These are phyloP conservation scores for Dryas octopetala DNA, from an alignment of 306 rosid genomes.

Conservation along the genomic window DNA sequence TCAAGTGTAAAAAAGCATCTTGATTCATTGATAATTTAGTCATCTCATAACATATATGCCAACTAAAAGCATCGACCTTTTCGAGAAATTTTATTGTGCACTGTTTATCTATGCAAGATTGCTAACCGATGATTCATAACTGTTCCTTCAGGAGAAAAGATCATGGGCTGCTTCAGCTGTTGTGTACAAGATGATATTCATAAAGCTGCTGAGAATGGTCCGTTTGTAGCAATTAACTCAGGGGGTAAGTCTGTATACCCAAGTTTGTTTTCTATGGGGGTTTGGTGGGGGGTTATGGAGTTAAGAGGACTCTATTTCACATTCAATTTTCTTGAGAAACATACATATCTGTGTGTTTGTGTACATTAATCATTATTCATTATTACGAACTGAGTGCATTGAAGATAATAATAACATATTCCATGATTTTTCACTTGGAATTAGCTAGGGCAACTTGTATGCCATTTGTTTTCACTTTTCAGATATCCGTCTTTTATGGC, in stretches of 20 bases:
- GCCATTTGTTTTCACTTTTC: neutral
- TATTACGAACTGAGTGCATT: neutral
- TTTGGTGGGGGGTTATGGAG: neutral
- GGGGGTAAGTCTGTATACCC: conserved; percentile 35
- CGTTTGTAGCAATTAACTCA: conserved; percentile 32
- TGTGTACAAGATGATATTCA: conserved; percentile 52
- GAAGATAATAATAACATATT: neutral
- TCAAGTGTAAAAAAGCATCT: neutral
- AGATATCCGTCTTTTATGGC: neutral
- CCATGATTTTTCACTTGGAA: neutral
- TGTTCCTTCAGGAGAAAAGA: conserved; percentile 34
- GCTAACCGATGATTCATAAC: neutral
- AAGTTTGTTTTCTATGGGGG: neutral
- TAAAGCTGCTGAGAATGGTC: conserved; percentile 42
- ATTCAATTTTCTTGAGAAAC: neutral
- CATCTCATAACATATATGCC: neutral
- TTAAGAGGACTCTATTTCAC: neutral
- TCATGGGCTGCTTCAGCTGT: conserved; percentile 79
- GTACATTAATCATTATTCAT: neutral
- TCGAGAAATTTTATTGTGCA: neutral
- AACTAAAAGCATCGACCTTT: neutral
- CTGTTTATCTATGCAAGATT: neutral
- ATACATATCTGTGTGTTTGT: neutral
- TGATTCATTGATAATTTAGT: neutral
- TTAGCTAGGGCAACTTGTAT: neutral